A percentile compares a stretch with the other conserved stretches of the same genome.
Conservation (phyloP, 306 rosid species). For the Canavalia gladiata region DNA sequence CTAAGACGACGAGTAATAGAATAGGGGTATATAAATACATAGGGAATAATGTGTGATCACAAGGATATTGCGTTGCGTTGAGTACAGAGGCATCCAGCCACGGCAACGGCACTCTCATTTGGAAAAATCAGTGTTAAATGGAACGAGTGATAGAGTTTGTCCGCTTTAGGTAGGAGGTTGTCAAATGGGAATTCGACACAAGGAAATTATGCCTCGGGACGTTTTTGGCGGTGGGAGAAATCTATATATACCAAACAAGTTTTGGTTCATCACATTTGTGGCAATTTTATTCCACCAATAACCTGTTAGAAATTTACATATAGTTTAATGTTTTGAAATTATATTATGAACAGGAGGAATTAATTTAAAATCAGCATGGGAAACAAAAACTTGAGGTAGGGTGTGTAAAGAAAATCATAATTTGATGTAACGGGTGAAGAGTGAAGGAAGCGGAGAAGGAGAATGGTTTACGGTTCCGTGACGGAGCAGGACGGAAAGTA, state of each 20-base stretch:
- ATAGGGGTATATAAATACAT: background rate
- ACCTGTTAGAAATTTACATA: background rate
- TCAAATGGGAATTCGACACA: background rate
- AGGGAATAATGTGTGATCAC: conserved; percentile 16
- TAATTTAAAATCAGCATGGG: too few relatives aligned
- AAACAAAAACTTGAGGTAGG: too few relatives aligned
- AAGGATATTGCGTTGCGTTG: conserved; percentile 9
- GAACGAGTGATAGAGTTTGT: conserved; percentile 15
- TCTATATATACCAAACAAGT: background rate
- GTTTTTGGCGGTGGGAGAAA: background rate
- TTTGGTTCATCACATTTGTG: background rate
- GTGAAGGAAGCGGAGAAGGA: background rate
- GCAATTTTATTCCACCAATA: background rate
- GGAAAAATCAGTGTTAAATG: background rate
- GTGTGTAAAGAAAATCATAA: too few relatives aligned
- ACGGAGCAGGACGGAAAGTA: conserved; percentile 54
- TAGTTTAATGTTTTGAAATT: too few relatives aligned
- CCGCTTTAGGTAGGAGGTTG: background rate
- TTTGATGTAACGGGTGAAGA: too few relatives aligned
- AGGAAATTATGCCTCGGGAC: background rate
- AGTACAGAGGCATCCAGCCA: background rate
- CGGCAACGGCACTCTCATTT: background rate
- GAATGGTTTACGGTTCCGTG: conserved; percentile 31
- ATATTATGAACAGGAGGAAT: too few relatives aligned
- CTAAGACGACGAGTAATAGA: background rate